Evolutionary conservation across 2,329 filamentous ascomycete species (phyloP), one percentile per base, ranked within the genome.

Genomic region (Boeremia lycopersici): DNA sequence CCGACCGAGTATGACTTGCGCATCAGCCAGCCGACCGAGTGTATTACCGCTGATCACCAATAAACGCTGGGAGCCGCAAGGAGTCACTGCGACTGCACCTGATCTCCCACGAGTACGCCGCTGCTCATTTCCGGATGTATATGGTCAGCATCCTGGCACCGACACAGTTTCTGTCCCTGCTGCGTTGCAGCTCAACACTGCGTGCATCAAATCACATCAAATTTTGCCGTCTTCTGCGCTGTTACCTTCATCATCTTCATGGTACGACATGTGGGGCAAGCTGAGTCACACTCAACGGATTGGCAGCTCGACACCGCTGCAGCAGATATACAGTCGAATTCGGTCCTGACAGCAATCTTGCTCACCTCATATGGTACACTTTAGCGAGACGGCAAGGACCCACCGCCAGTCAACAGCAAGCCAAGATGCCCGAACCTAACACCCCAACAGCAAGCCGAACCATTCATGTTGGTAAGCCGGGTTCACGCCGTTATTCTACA

Each of bases 161-260:
- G 33, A 40, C 12, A 29, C 44, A 48, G 15, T 33, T 51, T 42
- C 38, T n/a, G 43, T 52, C 53, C 48, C 48, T 52, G 48, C 48
- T 43, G 44, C 26, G 43, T 44, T 40, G 33, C 42, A 39, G 34
- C 42, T 47, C 42, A 51, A 51, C 9, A 42, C 30, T 10, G 36
- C 29, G 13, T 29, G 7, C 25, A 29, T 15, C 33, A n/a, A 44
- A 44, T 35, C 23, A 40, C 19, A 6, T n/a, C 13, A 19, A 23
- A 17, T 25, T 17, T 38, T 34, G 23, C 17, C 13, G n/a, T 31
- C 31, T n/a, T 33, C 23, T 13, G 26, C 31, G n/a, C 19, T 39
- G 19, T 36, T 15, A 48, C 26, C 45, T 45, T 13, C n/a, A 5
- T 30, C 36, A 23, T 41, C 33, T 23, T 28, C 8, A 28, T 29